Conservation (phyloP, 208 protist species). For the Acanthamoeba divionensis region DNA sequence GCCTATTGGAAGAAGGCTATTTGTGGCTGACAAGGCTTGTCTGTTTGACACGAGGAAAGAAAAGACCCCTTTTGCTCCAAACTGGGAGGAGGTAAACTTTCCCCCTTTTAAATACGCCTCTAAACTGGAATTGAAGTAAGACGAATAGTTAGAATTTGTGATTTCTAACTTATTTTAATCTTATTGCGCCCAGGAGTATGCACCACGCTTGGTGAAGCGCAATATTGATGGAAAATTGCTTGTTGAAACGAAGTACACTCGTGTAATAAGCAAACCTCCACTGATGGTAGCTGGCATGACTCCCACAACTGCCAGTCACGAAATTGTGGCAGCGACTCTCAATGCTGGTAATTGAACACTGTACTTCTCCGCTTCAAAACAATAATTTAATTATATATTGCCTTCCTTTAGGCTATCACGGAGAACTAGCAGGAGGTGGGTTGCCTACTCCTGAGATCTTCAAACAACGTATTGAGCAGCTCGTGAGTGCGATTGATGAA, state of each 20-base stretch:
- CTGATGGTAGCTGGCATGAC: slow-evolving; percentile 84
- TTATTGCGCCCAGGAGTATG: slow-evolving; percentile 73
- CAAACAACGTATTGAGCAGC: neutral
- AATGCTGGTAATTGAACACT: too few species aligned
- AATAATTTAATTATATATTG: too few species aligned
- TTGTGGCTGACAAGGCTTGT: slow-evolving; percentile 60
- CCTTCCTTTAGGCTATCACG: slow-evolving; percentile 80
- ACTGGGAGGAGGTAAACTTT: slow-evolving; percentile 11
- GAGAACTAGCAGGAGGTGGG: slow-evolving; percentile 76
- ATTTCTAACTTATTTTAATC: neutral
- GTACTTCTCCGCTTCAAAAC: too few species aligned
- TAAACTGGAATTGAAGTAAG: neutral
- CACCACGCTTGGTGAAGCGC: slow-evolving; percentile 60
- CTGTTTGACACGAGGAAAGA: slow-evolving; percentile 54
- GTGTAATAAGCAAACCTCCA: slow-evolving; percentile 75
- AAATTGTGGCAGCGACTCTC: slow-evolving; percentile 59
- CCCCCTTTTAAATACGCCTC: neutral
- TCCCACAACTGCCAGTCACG: slow-evolving; percentile 65
- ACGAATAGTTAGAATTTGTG: neutral
- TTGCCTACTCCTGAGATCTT: slow-evolving; percentile 61
- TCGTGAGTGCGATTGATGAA: slow-evolving; percentile 6
- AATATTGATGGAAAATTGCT: slow-evolving; percentile 52
- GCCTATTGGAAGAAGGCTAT: slow-evolving; percentile 24
- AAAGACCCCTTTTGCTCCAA: slow-evolving; percentile 26
- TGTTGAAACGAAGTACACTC: slow-evolving; percentile 68